Percentiles rank a stretch among this genome's conserved stretches.
These are phyloP conservation scores for Trypanosoma congolense DNA, from an alignment of 208 protist genomes.

Conservation along the genomic window DNA sequence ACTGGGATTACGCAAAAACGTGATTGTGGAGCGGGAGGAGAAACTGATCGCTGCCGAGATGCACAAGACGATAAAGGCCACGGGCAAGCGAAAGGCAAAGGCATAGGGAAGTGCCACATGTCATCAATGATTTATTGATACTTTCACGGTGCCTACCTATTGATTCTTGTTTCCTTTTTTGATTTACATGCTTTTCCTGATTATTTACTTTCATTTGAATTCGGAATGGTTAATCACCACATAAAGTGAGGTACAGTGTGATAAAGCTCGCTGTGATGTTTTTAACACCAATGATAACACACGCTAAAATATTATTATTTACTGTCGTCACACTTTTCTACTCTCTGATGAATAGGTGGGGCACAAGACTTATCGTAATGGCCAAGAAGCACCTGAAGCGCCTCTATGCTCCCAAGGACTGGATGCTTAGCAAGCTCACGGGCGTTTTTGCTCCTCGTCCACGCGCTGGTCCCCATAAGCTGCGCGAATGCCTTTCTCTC, in stretches of 20 bases:
- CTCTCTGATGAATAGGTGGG: not conserved
- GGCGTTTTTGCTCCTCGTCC: constrained; percentile 97
- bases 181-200: no score
- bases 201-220: no score
- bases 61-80: constrained; percentile 43
- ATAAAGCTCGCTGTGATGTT: no score
- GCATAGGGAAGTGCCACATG: not conserved
- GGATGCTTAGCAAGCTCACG: constrained; percentile 99
- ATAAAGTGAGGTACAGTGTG: no score
- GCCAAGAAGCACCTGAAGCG: constrained; percentile 99
- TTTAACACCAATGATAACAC: no score
- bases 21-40: constrained; percentile 87
- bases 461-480: constrained; percentile 97
- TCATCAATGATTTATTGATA: no score
- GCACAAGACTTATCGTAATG: constrained; percentile 23
- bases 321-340: no score
- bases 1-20: constrained; percentile 92
- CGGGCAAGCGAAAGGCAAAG: constrained; percentile 37
- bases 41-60: constrained; percentile 73
- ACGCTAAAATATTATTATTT: no score
- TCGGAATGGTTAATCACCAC: no score
- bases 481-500: constrained; percentile 83
- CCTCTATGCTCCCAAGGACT: constrained; percentile 98
- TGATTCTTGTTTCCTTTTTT: no score
- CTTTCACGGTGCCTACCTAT: no score